Conservation (phyloP, 2,329 filamentous ascomycete genomes). For the Hirsutella thompsonii region DNA sequence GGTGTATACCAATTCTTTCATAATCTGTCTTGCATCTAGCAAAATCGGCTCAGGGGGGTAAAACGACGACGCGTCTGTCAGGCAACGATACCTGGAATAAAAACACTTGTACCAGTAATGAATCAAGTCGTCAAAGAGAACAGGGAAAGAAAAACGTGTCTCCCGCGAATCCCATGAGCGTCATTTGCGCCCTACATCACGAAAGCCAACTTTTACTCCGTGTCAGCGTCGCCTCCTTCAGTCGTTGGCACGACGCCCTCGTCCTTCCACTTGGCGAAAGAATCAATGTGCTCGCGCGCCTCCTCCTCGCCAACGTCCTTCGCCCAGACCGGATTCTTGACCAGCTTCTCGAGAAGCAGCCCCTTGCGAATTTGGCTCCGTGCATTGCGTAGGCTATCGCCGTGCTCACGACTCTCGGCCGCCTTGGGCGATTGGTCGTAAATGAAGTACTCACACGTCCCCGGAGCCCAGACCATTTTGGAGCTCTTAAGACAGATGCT, state of each 20-base stretch:
- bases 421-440: slow-evolving; percentile 58
- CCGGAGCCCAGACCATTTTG: slow-evolving; percentile 64
- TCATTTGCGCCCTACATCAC: too few species aligned
- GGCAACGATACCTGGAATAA: background rate
- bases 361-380: slow-evolving; percentile 50
- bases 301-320: slow-evolving; percentile 67
- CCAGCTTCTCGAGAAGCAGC: slow-evolving; percentile 66
- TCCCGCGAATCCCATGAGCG: too few species aligned
- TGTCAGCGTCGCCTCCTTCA: background rate
- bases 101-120: background rate
- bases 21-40: too few species aligned
- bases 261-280: slow-evolving; percentile 40
- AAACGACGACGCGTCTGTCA: too few species aligned
- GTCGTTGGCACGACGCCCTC: slow-evolving; percentile 27
- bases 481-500: slow-evolving; percentile 68
- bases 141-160: too few species aligned
- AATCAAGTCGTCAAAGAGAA: too few species aligned
- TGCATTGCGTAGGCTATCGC: slow-evolving; percentile 38
- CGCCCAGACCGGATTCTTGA: slow-evolving; percentile 71
- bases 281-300: slow-evolving; percentile 61
- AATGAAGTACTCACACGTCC: slow-evolving; percentile 57
- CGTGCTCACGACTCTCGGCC: slow-evolving; percentile 46
- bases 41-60: too few species aligned
- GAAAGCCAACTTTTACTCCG: background rate
- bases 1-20: too few species aligned